phyloP scores from a whole-genome alignment of 192 early-diverging fungal genomes.

The Backusella psychrophila region DNA sequence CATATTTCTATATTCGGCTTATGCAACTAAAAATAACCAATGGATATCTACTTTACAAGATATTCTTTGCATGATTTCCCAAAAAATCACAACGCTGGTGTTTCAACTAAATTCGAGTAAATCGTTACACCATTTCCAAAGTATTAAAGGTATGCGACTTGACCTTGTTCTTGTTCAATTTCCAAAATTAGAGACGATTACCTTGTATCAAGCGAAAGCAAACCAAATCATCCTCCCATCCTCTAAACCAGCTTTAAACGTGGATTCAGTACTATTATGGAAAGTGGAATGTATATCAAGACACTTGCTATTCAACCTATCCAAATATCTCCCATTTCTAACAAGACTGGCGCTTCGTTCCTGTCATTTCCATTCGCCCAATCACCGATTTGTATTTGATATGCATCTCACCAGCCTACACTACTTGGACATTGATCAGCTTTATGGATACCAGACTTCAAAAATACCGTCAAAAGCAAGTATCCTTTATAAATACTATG shows the following conservation, averaged over 20 bases:
- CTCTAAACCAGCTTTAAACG: neutral
- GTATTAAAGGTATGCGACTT: neutral
- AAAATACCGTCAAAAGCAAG: neutral
- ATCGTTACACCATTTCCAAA: neutral
- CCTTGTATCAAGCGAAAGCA: neutral
- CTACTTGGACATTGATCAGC: neutral
- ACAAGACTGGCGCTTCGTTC: neutral
- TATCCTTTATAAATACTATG: neutral
- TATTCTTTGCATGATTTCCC: neutral
- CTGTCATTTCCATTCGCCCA: neutral
- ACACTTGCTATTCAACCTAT: neutral
- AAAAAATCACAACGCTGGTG: neutral
- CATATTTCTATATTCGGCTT: neutral
- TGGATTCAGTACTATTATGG: neutral
- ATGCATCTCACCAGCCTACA: neutral
- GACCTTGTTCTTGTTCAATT: neutral
- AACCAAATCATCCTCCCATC: neutral
- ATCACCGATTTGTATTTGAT: neutral
- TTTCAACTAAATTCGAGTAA: neutral
- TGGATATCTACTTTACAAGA: neutral
- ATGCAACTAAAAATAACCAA: neutral
- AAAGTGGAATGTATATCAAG: neutral
- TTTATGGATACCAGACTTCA: neutral
- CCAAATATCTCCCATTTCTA: neutral
- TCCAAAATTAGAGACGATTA: neutral